Conservation (phyloP, 768 basidiomycete species). For the Collybiopsis luxurians region DNA sequence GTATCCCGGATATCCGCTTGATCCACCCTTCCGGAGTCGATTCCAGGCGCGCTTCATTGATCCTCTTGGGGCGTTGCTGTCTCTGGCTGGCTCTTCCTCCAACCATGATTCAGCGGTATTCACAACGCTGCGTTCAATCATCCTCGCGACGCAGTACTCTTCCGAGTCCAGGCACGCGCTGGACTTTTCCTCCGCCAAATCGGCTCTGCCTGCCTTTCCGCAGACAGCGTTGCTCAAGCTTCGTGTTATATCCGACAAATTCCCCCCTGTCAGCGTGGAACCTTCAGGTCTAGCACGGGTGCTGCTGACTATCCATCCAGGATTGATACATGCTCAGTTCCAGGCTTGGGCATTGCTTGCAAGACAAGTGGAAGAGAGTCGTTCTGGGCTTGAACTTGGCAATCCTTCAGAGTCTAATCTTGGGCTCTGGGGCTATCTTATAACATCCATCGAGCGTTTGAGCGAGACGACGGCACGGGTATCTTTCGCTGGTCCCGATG, state of each 20-base stretch:
- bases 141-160: slow-evolving; percentile 61
- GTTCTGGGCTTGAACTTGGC: slow-evolving; percentile 47
- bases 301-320: slow-evolving; percentile 58
- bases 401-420: slow-evolving; percentile 42
- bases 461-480: slow-evolving; percentile 39
- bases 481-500: slow-evolving; percentile 34
- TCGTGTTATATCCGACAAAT: slow-evolving; percentile 37
- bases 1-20: slow-evolving; percentile 62
- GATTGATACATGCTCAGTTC: slow-evolving; percentile 51
- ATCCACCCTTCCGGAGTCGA: slow-evolving; percentile 67
- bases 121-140: slow-evolving; percentile 49
- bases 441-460: slow-evolving; percentile 36
- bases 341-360: slow-evolving; percentile 63
- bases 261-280: slow-evolving; percentile 42
- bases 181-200: slow-evolving; percentile 41
- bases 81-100: slow-evolving; percentile 29
- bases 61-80: slow-evolving; percentile 50
- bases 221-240: slow-evolving; percentile 61
- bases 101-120: slow-evolving; percentile 25
- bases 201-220: slow-evolving; percentile 58
- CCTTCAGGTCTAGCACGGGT: slow-evolving; percentile 52
- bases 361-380: slow-evolving; percentile 51
- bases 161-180: slow-evolving; percentile 55
- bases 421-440: slow-evolving; percentile 53
- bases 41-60: slow-evolving; percentile 70